phyloP scores from a whole-genome alignment of 257 asterid genomes.

The Solanum sejunctum region DNA sequence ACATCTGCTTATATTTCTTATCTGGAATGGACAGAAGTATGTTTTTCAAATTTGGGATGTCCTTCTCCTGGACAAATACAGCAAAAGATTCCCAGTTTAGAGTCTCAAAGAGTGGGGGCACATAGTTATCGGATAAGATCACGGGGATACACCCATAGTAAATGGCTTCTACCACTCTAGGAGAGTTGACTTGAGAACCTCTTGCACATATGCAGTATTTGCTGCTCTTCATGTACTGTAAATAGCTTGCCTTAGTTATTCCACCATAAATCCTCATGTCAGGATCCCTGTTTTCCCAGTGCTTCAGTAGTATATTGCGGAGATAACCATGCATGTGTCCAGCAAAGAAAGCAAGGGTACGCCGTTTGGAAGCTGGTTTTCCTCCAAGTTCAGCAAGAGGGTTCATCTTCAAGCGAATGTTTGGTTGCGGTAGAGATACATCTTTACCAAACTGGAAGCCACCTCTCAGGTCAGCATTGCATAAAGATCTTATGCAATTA shows the following conservation, averaged over 20 bases:
- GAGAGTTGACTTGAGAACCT: conserved; percentile 30
- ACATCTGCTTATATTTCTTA: conserved; percentile 22
- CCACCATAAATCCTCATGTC: conserved; percentile 22
- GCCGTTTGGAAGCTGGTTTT: conserved; percentile 5
- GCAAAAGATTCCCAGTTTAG: conserved; percentile 36
- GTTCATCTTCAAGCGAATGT: conserved; percentile 10
- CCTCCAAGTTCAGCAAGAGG: conserved; percentile 26
- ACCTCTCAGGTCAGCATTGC: conserved; percentile 32
- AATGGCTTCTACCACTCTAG: conserved; percentile 35
- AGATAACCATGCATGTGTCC: conserved; percentile 35
- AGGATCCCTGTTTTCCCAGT: conserved; percentile 31
- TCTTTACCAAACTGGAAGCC: conserved; percentile 32
- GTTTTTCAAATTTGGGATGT: conserved; percentile 30
- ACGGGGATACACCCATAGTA: conserved; percentile 27
- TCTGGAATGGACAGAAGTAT: conserved; percentile 22
- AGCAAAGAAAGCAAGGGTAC: conserved; percentile 30
- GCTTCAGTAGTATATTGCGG: conserved; percentile 21
- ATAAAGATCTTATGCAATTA: conserved; percentile 26
- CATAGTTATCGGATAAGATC: conserved; percentile 28
- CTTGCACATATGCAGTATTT: conserved; percentile 35
- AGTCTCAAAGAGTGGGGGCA: conserved; percentile 32
- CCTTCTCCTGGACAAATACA: conserved; percentile 22
- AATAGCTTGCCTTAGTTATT: conserved; percentile 20
- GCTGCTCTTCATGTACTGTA: conserved; percentile 28
- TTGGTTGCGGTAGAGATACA: conserved; percentile 27